Evolutionary conservation across 2,329 filamentous ascomycete species (phyloP).

Genomic region (Venturiaceae sp.): DNA sequence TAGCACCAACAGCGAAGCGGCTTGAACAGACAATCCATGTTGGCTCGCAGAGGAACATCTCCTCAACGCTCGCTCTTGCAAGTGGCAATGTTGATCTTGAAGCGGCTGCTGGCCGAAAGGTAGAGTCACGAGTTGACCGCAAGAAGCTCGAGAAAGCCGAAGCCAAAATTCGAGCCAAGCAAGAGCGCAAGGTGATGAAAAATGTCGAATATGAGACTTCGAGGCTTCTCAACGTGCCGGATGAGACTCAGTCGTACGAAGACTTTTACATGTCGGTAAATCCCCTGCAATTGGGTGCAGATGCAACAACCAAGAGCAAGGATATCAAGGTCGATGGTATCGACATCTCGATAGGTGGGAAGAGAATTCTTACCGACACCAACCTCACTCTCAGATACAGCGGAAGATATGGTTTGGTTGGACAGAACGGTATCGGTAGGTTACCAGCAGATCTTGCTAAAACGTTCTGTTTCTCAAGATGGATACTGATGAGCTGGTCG

Average conservation of each 20-base stretch:
- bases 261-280: slow-evolving; percentile 99
- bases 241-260: slow-evolving; percentile 85
- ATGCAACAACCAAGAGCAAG: slow-evolving; percentile 73
- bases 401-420: slow-evolving; percentile 90
- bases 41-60: slow-evolving; percentile 88
- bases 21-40: slow-evolving; percentile 95
- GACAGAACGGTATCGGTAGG: slow-evolving; percentile 87
- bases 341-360: slow-evolving; percentile 84
- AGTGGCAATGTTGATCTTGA: slow-evolving; percentile 83
- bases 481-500: not conserved
- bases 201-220: slow-evolving; percentile 97
- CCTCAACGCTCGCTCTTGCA: slow-evolving; percentile 82
- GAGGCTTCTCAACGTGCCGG: slow-evolving; percentile 71
- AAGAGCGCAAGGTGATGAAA: slow-evolving; percentile 97
- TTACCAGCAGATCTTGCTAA: not conserved
- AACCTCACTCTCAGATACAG: slow-evolving; percentile 85
- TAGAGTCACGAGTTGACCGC: slow-evolving; percentile 93
- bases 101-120: slow-evolving; percentile 83
- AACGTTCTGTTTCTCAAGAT: slow-evolving; percentile 47
- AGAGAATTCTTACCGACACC: slow-evolving; percentile 84
- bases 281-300: slow-evolving; percentile 74
- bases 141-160: slow-evolving; percentile 99
- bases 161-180: slow-evolving; percentile 93
- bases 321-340: slow-evolving; percentile 97
- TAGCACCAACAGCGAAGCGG: slow-evolving; percentile 57